Conservation (phyloP, 2,329 filamentous ascomycete genomes). For the Colletotrichum echinochloae region DNA sequence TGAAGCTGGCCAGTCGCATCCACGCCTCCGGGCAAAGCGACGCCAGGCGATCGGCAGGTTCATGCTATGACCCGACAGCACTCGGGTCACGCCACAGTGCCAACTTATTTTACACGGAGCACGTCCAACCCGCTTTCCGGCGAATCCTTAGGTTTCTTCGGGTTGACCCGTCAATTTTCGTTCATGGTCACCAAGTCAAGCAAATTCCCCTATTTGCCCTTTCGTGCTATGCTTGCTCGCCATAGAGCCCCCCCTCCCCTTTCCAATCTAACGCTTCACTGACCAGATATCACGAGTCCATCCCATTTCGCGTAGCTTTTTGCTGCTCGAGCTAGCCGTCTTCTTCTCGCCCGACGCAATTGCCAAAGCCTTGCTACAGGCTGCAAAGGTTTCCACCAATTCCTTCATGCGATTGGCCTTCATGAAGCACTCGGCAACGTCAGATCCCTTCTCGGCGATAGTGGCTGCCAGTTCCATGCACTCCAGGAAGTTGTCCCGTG, state of each 20-base stretch:
- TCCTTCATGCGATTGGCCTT: slow-evolving; percentile 77
- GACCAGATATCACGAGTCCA: slow-evolving; percentile 74
- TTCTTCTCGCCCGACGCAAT: slow-evolving; percentile 68
- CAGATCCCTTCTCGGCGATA: slow-evolving; percentile 78
- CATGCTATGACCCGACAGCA: no score
- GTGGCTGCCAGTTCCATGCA: slow-evolving; percentile 87
- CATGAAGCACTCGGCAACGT: slow-evolving; percentile 74
- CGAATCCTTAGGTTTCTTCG: no score
- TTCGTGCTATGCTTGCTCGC: neutral
- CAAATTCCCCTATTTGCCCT: neutral
- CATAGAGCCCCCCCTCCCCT: no score
- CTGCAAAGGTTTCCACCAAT: slow-evolving; percentile 80
- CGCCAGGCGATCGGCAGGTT: slow-evolving; percentile 2
- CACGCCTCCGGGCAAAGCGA: neutral
- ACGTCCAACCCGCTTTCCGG: no score
- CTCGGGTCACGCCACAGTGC: no score
- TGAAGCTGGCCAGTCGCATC: neutral
- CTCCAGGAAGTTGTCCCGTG: slow-evolving; percentile 81
- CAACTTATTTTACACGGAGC: no score
- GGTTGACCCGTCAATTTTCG: no score
- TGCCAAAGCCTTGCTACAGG: slow-evolving; percentile 78
- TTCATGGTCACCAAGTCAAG: no score
- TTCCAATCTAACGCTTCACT: slow-evolving; percentile 58
- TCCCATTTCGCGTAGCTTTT: slow-evolving; percentile 71
- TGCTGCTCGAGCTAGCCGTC: slow-evolving; percentile 61